Evolutionary conservation across 2,329 filamentous ascomycete species (phyloP).

Genomic region (Amylocarpus encephaloides): DNA sequence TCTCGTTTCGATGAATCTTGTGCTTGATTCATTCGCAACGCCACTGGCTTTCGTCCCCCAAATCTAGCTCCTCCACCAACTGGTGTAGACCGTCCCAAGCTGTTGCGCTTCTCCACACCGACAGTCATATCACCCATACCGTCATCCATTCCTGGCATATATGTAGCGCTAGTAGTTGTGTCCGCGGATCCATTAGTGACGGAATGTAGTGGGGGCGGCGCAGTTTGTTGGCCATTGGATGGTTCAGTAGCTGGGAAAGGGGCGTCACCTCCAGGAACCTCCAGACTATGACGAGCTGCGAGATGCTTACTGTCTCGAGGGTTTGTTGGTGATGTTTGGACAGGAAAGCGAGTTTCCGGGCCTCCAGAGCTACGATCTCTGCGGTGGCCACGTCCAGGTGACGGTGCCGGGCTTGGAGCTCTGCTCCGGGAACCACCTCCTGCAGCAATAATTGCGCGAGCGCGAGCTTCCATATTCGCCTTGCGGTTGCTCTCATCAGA

Average conservation of each 20-base stretch:
- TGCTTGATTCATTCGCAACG: slow-evolving; percentile 30
- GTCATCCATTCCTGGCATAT: slow-evolving; percentile 26
- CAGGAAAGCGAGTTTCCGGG: slow-evolving; percentile 76
- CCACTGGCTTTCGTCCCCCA: slow-evolving; percentile 32
- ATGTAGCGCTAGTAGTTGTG: slow-evolving; percentile 27
- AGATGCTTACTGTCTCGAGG: slow-evolving; percentile 29
- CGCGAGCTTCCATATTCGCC: slow-evolving; percentile 88
- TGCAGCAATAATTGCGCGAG: slow-evolving; percentile 64
- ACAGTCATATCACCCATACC: slow-evolving; percentile 9
- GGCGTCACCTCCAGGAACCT: slow-evolving; percentile 54
- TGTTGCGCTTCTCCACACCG: slow-evolving; percentile 56
- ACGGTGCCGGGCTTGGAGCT: slow-evolving; percentile 65
- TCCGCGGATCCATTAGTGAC: slow-evolving; percentile 12
- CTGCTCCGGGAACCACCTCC: slow-evolving; percentile 56
- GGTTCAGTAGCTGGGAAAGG: slow-evolving; percentile 17
- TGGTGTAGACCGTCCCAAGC: slow-evolving; percentile 48
- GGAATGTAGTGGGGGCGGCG: slow-evolving; percentile 9
- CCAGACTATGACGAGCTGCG: slow-evolving; percentile 58
- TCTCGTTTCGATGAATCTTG: slow-evolving; percentile 26
- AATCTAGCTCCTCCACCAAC: slow-evolving; percentile 41
- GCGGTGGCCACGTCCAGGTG: slow-evolving; percentile 53
- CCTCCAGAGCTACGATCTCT: slow-evolving; percentile 73
- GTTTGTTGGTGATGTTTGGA: slow-evolving; percentile 58
- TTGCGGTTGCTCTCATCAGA: slow-evolving; percentile 94
- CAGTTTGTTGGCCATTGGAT: slow-evolving; percentile 8